Evolutionary conservation across 495 filamentous ascomycete species (phyloP).

Genomic region (Trichoderma asperelloides): DNA sequence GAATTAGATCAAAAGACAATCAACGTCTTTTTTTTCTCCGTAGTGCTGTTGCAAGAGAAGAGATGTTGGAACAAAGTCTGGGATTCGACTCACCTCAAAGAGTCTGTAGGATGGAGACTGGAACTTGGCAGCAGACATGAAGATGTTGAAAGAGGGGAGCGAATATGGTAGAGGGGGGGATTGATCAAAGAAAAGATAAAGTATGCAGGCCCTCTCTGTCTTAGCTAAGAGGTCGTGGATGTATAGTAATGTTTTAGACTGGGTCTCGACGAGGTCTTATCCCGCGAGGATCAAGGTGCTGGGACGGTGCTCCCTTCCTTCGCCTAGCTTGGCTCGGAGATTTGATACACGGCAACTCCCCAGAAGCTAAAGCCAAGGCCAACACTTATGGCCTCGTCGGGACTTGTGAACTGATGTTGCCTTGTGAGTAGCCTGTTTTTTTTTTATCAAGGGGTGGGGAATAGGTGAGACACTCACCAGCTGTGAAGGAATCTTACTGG

Average conservation of each 20-base stretch:
- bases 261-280: not conserved
- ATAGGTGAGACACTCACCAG: not conserved
- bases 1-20: not conserved
- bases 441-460: not conserved
- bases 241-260: constrained; percentile 2
- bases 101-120: constrained; percentile 41
- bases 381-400: not conserved
- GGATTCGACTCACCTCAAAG: constrained; percentile 35
- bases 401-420: not conserved
- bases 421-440: not conserved
- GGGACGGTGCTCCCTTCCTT: not conserved
- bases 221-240: not conserved
- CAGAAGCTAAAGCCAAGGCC: not conserved
- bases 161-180: not conserved
- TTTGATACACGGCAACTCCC: constrained; percentile 2
- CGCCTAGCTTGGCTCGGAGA: constrained; percentile 5
- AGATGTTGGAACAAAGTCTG: constrained; percentile 2
- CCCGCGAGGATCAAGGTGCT: not conserved
- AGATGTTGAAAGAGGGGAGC: constrained; percentile 13
- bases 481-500: constrained; percentile 2
- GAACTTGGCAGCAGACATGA: constrained; percentile 44
- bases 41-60: not conserved
- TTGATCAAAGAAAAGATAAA: not conserved
- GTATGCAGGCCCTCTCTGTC: not conserved
- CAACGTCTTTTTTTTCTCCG: not conserved